Base-by-base conservation (phyloP, 1,284 basidiomycete genomes). In the Ganoderma multipileum region DNA sequence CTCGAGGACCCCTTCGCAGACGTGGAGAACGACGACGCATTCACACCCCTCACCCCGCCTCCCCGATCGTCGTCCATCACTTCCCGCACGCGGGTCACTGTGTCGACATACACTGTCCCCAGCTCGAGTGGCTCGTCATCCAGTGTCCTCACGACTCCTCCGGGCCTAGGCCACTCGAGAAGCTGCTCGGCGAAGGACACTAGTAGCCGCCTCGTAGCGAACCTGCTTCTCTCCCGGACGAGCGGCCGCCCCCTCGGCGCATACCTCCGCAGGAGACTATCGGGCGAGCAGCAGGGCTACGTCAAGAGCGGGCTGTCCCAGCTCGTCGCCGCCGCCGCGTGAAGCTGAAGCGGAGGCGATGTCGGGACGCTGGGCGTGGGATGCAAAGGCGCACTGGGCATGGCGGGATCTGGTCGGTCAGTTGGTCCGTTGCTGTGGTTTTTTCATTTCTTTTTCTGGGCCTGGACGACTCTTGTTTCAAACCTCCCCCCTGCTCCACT, bases 1-100 rank as follows among this genome's bases (percentile, higher is more conserved):
- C 57, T 68, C 64, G 75, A 75, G n/a, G 73, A 78, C 63, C 77
- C 77, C 58, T 78, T 78, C 70, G 73, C 73, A 28, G 77, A 78
- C 75, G 66, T 65, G 55, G 30, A 58, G 14, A 38, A 54, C 55
- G 66, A 69, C 20, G 50, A 65, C 36, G 64, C 71, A 30, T 66
- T 63, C 61, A 47, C 69, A 59, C 57, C 64, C 54, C 68, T 69
- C 52, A 52, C 66, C 26, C 54, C 75, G 11, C 64, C 68, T 11
- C 55, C 55, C 2, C 58, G 64, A 30, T 33, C 41, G 33, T 64
- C 65, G 23, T 20, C 23, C 33, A 28, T 62, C 39, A 62, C 61
- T 57, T 33, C 64, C 23, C 59, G 61, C 60, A 64, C 72, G 28
- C 73, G 74, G 57, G 70, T 71, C 28, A 65, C 64, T 54, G 68